A percentile compares a stretch with the other conserved stretches of the same genome.
phyloP scores from a whole-genome alignment of 2,329 filamentous ascomycete genomes.

The Fusarium mangiferae region DNA sequence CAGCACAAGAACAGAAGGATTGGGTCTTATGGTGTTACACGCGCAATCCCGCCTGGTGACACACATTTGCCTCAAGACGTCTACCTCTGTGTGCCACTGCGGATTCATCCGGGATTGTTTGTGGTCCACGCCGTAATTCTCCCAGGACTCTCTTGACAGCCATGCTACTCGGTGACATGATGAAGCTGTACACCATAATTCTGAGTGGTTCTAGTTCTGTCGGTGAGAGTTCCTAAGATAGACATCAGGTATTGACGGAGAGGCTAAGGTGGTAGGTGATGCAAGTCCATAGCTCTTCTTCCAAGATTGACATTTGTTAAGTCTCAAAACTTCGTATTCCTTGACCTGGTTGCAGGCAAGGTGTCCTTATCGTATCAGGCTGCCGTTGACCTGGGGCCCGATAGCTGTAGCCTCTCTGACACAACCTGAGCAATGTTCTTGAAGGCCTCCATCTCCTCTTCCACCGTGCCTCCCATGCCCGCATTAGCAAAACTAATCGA shows the following conservation, averaged over 20 bases:
- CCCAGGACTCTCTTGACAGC: conserved; percentile 32
- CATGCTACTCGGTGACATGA: conserved; percentile 9
- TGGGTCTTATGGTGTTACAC: conserved; percentile 23
- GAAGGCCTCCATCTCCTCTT: conserved; percentile 95
- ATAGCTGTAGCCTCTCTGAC: conserved; percentile 43
- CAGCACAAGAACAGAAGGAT: neutral
- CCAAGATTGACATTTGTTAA: neutral
- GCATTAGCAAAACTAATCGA: conserved; percentile 81
- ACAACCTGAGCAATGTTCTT: conserved; percentile 78
- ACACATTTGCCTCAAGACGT: conserved; percentile 39
- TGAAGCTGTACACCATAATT: neutral
- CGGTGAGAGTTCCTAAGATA: neutral
- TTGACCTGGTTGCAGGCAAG: neutral
- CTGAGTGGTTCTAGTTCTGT: neutral
- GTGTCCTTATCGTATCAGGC: neutral
- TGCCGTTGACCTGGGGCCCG: conserved; percentile 13
- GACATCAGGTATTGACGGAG: neutral
- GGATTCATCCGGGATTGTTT: conserved; percentile 24
- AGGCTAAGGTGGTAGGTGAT: neutral
- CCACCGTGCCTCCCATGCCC: conserved; percentile 81
- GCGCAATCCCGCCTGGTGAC: conserved; percentile 31
- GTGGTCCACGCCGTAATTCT: conserved; percentile 31
- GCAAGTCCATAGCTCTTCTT: neutral
- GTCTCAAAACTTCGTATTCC: neutral
- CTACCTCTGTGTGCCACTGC: conserved; percentile 28